These are phyloP conservation scores for Amaranthus hypochondriacus DNA, from an alignment of 148 eudicot species.

Conservation along the genomic window DNA sequence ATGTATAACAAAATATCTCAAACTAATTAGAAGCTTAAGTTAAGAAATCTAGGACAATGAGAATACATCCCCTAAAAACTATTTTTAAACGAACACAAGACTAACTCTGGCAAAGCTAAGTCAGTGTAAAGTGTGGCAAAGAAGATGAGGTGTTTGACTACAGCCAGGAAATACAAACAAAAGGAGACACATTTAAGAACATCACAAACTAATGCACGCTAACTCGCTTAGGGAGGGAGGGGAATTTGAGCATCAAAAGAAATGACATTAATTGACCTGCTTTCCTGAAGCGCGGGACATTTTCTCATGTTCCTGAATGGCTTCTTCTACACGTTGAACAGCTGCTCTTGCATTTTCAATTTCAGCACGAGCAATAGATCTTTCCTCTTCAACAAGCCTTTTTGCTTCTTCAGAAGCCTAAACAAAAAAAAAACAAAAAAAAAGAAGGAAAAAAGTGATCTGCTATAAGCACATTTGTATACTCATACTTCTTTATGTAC, in stretches of 20 bases:
- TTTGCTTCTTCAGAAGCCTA: slow-evolving; percentile 99
- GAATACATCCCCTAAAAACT: neutral
- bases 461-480: neutral
- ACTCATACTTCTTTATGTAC: neutral
- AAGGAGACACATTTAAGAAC: neutral
- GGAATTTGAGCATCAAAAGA: neutral
- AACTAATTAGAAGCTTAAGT: neutral
- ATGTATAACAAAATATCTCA: neutral
- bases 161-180: neutral
- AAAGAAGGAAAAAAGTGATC: slow-evolving; percentile 4
- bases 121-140: neutral
- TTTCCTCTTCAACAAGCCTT: slow-evolving; percentile 93
- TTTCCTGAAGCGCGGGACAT: slow-evolving; percentile 81
- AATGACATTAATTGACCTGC: slow-evolving; percentile 48
- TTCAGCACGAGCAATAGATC: slow-evolving; percentile 87
- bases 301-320: slow-evolving; percentile 87
- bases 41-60: neutral
- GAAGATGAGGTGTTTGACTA: neutral
- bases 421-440: slow-evolving; percentile 5
- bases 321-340: slow-evolving; percentile 96
- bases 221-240: too few relatives aligned
- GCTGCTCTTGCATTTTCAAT: slow-evolving; percentile 95
- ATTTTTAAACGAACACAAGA: neutral
- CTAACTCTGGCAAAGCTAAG: neutral
- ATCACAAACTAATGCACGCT: too few relatives aligned